A percentile compares a stretch with the other conserved stretches of the same genome.
Evolutionary conservation across 495 filamentous ascomycete species (phyloP).

Genomic region (Hypoxylon fuscum): DNA sequence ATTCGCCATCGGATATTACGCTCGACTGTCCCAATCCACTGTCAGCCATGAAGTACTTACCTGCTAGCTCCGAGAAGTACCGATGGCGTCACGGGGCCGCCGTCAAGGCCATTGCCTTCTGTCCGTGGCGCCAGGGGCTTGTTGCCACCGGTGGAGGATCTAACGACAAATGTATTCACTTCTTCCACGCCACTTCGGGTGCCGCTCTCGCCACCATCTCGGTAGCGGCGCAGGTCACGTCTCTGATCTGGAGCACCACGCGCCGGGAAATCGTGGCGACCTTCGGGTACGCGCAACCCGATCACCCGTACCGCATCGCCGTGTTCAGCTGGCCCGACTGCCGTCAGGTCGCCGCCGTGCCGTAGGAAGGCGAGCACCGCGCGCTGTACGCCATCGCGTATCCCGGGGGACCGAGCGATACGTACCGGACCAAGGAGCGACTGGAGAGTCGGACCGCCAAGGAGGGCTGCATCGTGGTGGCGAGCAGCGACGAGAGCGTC

Average conservation of each 20-base stretch:
- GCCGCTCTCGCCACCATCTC: constrained; percentile 89
- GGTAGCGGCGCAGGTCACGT: constrained; percentile 92
- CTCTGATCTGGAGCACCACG: constrained; percentile 87
- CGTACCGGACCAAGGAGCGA: constrained; percentile 35
- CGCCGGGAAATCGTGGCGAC: constrained; percentile 90
- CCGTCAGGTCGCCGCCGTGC: constrained; percentile 85
- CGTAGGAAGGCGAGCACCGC: constrained; percentile 84
- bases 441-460: constrained; percentile 65
- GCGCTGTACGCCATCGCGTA: constrained; percentile 80
- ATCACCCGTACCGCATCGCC: constrained; percentile 89
- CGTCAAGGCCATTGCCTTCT: constrained; percentile 97
- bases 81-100: constrained; percentile 83
- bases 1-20: background rate
- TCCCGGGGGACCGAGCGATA: constrained; percentile 66
- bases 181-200: constrained; percentile 88
- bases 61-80: constrained; percentile 69
- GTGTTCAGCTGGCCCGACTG: constrained; percentile 97
- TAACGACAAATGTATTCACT: constrained; percentile 95
- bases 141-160: constrained; percentile 92
- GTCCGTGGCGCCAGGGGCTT: constrained; percentile 89
- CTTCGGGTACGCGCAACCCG: constrained; percentile 94
- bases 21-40: constrained; percentile 7
- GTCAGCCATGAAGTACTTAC: constrained; percentile 39
- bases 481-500: constrained; percentile 91
- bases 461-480: constrained; percentile 94